Evolutionary conservation across 1,284 basidiomycete species (phyloP).

Genomic region (Microbotryum violaceum): DNA sequence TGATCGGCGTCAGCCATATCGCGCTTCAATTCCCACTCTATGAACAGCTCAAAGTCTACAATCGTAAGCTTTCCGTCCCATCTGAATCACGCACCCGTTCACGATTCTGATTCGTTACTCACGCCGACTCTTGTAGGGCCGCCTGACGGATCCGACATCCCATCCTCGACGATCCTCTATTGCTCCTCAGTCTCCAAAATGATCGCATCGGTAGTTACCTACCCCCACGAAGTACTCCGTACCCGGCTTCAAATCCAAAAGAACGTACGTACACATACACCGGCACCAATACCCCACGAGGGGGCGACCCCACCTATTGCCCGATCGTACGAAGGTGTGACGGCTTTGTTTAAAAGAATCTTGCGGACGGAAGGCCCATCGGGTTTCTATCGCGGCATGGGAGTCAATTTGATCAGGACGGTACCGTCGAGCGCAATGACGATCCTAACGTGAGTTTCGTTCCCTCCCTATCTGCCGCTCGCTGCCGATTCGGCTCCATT

Average conservation of each 20-base stretch:
- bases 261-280: conserved; percentile 27
- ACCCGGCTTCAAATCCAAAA: conserved; percentile 81
- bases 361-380: conserved; percentile 72
- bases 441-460: conserved; percentile 64
- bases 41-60: conserved; percentile 74
- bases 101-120: not conserved
- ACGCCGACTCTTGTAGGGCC: conserved; percentile 36
- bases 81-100: not conserved
- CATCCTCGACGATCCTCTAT: conserved; percentile 62
- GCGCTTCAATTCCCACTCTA: conserved; percentile 96
- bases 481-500: not conserved
- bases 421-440: conserved; percentile 91
- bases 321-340: conserved; percentile 47
- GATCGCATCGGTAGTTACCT: conserved; percentile 85
- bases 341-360: conserved; percentile 65
- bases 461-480: not conserved
- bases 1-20: conserved; percentile 83
- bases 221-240: conserved; percentile 91
- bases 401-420: conserved; percentile 80
- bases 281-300: conserved; percentile 13
- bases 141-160: conserved; percentile 51
- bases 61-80: conserved; percentile 53
- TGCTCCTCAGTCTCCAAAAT: conserved; percentile 88
- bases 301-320: not conserved
- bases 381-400: conserved; percentile 80